phyloP scores from a whole-genome alignment of 2,329 filamentous ascomycete species.

The Diaporthe sp. region DNA sequence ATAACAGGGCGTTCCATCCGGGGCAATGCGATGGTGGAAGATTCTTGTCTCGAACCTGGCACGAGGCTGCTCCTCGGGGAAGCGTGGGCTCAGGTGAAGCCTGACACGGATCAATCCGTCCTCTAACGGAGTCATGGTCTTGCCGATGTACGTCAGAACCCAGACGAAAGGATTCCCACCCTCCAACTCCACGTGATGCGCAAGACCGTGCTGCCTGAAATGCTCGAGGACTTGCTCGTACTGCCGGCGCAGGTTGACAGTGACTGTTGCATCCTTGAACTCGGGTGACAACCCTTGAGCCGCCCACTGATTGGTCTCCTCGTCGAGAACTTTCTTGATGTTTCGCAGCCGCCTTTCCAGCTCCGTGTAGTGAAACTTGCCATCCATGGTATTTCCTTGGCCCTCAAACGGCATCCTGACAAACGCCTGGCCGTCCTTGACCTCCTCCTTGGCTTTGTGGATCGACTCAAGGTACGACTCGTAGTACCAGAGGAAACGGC shows the following conservation, averaged over 20 bases:
- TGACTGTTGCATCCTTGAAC: conserved; percentile 78
- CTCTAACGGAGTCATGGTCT: conserved; percentile 93
- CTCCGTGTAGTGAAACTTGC: conserved; percentile 84
- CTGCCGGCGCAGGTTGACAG: conserved; percentile 86
- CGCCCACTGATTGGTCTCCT: conserved; percentile 81
- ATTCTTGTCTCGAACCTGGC: conserved; percentile 84
- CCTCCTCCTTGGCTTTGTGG: conserved; percentile 73
- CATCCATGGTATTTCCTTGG: conserved; percentile 83
- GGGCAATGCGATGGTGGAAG: conserved; percentile 89
- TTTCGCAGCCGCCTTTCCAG: conserved; percentile 77
- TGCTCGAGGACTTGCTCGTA: conserved; percentile 85
- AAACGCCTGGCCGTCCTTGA: conserved; percentile 76
- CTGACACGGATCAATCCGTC: conserved; percentile 89
- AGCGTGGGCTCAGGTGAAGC: conserved; percentile 84
- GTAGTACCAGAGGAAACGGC: conserved; percentile 95
- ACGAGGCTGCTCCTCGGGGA: conserved; percentile 90
- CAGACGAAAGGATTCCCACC: conserved; percentile 91
- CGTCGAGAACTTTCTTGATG: conserved; percentile 79
- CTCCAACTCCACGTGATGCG: conserved; percentile 82
- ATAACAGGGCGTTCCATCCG: conserved; percentile 88
- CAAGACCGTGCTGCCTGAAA: conserved; percentile 79
- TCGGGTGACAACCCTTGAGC: conserved; percentile 74
- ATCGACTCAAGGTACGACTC: conserved; percentile 85
- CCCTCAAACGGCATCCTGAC: conserved; percentile 91
- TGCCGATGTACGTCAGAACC: conserved; percentile 89